Conservation (phyloP, 495 filamentous ascomycete genomes). For the Pyrenopolyporus hunteri region DNA sequence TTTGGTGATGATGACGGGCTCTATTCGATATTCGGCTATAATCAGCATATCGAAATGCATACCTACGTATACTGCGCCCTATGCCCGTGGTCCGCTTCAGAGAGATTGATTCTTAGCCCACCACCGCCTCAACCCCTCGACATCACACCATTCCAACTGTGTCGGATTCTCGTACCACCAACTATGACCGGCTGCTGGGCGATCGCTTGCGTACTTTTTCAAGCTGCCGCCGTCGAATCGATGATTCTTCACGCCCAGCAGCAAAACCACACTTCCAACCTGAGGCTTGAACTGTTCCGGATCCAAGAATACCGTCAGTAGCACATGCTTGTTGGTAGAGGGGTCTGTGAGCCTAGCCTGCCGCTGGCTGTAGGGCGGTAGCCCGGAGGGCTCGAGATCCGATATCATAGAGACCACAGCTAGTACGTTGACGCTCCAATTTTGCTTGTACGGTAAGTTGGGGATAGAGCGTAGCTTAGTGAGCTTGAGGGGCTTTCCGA, state of each 20-base stretch:
- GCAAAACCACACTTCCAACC: conserved; percentile 50
- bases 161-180: conserved; percentile 54
- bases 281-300: conserved; percentile 47
- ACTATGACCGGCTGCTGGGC: conserved; percentile 29
- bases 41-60: no score
- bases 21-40: no score
- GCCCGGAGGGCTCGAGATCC: conserved; percentile 44
- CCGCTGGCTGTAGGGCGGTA: conserved; percentile 50
- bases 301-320: conserved; percentile 54
- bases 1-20: no score
- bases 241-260: conserved; percentile 57
- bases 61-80: no score
- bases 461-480: conserved; percentile 50
- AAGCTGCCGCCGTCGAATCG: conserved; percentile 53
- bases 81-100: no score
- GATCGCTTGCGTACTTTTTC: conserved; percentile 55
- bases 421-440: conserved; percentile 55
- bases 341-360: conserved; percentile 50
- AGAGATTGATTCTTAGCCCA: conserved; percentile 38
- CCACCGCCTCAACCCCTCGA: conserved; percentile 47
- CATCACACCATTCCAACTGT: conserved; percentile 51
- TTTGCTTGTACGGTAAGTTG: conserved; percentile 54
- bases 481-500: conserved; percentile 45
- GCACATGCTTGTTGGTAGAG: conserved; percentile 50
- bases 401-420: conserved; percentile 50